phyloP scores from a whole-genome alignment of 331 rosid species.

The Quercus lobata region DNA sequence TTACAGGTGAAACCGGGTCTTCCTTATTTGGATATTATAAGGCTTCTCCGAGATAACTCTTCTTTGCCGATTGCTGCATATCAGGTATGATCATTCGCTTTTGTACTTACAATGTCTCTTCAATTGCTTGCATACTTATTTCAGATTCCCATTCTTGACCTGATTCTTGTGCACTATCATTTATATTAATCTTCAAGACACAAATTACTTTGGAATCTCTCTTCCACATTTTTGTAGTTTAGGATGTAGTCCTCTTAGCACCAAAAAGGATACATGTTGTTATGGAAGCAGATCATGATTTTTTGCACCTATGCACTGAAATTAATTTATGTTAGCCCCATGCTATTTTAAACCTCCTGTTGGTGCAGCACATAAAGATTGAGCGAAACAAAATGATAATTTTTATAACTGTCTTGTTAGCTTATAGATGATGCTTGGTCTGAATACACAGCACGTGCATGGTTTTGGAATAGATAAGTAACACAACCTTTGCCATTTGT shows the following conservation, averaged over 20 bases:
- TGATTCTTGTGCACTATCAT: background rate
- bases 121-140: background rate
- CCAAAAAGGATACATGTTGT: background rate
- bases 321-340: background rate
- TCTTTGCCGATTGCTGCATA: slow-evolving; percentile 91
- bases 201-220: background rate
- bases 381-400: background rate
- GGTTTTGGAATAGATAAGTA: background rate
- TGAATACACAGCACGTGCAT: background rate
- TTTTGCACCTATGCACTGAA: background rate
- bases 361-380: background rate
- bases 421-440: no score
- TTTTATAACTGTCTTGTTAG: background rate
- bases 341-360: background rate
- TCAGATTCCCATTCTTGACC: background rate
- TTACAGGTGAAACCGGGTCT: slow-evolving; percentile 94
- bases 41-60: slow-evolving; percentile 85
- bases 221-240: no score
- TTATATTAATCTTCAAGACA: background rate
- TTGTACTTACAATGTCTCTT: background rate
- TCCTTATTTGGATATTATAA: slow-evolving; percentile 84
- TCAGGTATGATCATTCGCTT: slow-evolving; percentile 53
- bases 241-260: background rate
- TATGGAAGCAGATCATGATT: background rate
- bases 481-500: background rate